These are phyloP conservation scores for Plectranthus barbatus DNA, from an alignment of 257 asterid species.

Conservation along the genomic window DNA sequence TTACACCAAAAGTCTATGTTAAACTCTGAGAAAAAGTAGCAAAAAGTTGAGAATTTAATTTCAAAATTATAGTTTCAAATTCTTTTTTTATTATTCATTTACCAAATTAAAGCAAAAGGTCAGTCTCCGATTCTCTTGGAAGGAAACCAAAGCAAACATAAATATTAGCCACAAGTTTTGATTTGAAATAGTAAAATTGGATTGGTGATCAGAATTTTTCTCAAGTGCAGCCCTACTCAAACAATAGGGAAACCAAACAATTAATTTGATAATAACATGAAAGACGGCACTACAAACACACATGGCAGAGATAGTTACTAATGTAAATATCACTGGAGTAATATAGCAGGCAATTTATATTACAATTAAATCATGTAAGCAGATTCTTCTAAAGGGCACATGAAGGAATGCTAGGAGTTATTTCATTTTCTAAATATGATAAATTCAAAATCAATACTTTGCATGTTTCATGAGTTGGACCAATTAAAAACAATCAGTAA, in stretches of 20 bases:
- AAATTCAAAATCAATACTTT: background rate
- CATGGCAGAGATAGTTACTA: background rate
- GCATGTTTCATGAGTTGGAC: background rate
- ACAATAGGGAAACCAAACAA: background rate
- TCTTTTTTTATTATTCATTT: background rate
- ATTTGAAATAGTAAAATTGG: background rate
- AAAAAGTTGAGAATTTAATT: background rate
- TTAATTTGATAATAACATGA: constrained; percentile 1
- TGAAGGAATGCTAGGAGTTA: constrained; percentile 1
- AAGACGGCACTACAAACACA: background rate
- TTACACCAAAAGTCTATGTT: background rate
- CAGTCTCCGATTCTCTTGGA: background rate
- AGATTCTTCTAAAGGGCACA: constrained; percentile 3
- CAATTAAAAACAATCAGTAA: background rate
- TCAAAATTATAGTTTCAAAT: no score
- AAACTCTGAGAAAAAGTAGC: background rate
- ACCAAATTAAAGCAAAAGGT: background rate
- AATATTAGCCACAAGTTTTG: background rate
- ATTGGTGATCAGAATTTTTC: background rate
- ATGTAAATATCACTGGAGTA: no score
- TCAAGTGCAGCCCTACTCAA: background rate
- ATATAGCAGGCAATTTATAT: no score
- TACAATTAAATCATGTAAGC: constrained; percentile 5
- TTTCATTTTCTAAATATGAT: background rate
- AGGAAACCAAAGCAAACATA: background rate